Conservation (phyloP, 371 early-diverging fungal genomes). For the Mortierella sp. region DNA sequence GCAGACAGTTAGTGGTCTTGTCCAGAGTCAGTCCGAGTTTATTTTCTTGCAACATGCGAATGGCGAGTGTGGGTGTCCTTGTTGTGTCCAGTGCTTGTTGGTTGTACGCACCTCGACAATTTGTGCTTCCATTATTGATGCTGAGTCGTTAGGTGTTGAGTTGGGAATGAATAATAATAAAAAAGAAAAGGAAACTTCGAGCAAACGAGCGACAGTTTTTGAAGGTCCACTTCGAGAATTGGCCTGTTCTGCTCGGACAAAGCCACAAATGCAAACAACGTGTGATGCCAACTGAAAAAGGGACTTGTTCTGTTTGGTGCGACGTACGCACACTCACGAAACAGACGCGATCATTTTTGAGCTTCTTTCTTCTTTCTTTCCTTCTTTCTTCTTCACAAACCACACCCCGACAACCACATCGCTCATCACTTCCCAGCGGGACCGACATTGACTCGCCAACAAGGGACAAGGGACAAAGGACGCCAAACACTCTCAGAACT, state of each 20-base stretch:
- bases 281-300: background rate
- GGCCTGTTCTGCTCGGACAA: background rate
- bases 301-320: background rate
- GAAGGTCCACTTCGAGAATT: background rate
- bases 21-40: background rate
- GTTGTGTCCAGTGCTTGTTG: background rate
- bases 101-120: conserved; percentile 37
- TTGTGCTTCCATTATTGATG: conserved; percentile 47
- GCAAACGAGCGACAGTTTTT: background rate
- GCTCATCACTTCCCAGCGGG: background rate
- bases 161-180: conserved; percentile 5
- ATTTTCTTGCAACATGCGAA: background rate
- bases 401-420: background rate
- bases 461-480: background rate
- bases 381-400: background rate
- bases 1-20: background rate
- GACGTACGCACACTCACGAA: background rate
- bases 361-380: background rate
- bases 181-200: conserved; percentile 2
- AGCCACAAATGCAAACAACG: conserved; percentile 35
- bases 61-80: background rate
- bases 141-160: background rate
- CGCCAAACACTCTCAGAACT: background rate
- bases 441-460: background rate
- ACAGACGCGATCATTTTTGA: conserved; percentile 6